A percentile compares a stretch with the other conserved stretches of the same genome.
Conservation (phyloP, 495 filamentous ascomycete genomes). For the Cercophora newfieldiana region DNA sequence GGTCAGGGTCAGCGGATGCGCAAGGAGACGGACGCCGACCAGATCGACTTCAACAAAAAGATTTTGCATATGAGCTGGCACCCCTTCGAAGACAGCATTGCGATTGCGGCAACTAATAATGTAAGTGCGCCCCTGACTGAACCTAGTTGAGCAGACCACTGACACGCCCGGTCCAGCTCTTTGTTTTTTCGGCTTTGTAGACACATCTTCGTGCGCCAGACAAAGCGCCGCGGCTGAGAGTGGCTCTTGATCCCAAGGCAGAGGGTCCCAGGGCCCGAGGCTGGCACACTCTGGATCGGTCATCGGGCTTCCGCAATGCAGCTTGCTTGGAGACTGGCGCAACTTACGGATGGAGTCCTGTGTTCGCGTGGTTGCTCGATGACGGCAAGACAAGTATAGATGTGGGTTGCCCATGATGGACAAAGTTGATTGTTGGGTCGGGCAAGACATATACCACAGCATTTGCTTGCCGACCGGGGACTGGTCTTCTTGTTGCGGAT, state of each 20-base stretch:
- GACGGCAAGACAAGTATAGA: background rate
- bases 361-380: background rate
- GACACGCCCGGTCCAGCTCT: conserved; percentile 60
- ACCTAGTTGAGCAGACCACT: conserved; percentile 14
- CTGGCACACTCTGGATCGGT: background rate
- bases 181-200: conserved; percentile 97
- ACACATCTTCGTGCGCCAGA: conserved; percentile 8
- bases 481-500: background rate
- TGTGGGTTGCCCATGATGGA: background rate
- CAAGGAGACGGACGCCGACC: conserved; percentile 98
- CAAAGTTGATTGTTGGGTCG: background rate
- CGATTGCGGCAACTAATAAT: conserved; percentile 98
- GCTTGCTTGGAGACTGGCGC: background rate
- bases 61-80: conserved; percentile 99
- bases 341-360: background rate
- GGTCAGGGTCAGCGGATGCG: conserved; percentile 89
- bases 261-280: background rate
- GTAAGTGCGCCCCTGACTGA: conserved; percentile 56
- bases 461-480: background rate
- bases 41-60: conserved; percentile 99
- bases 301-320: background rate
- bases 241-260: background rate
- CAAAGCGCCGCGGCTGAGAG: background rate
- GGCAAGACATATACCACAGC: conserved; percentile 2
- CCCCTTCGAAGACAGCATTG: conserved; percentile 99